Percentiles rank a stretch among this genome's conserved stretches.
These are phyloP conservation scores for Cutaneotrichosporon cavernicola DNA, from an alignment of 1,284 basidiomycete genomes.

Conservation along the genomic window DNA sequence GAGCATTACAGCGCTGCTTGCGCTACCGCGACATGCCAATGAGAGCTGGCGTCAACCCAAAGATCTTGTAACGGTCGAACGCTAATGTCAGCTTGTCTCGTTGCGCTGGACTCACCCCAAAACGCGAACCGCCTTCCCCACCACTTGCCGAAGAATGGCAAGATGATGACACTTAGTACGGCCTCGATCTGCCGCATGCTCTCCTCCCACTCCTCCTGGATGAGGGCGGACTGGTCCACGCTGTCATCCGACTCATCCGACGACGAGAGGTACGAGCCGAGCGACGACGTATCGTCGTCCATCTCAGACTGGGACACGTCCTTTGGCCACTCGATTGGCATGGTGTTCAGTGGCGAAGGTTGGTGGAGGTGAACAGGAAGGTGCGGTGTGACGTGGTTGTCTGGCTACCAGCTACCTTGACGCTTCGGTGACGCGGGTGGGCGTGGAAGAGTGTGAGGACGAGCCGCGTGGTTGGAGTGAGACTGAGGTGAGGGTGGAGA, in stretches of 20 bases:
- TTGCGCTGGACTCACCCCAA: constrained; percentile 63
- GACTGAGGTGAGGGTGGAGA: no score
- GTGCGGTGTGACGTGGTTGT: background rate
- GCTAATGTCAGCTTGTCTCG: constrained; percentile 53
- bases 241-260: constrained; percentile 61
- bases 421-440: background rate
- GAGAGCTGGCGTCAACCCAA: constrained; percentile 68
- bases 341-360: constrained; percentile 13
- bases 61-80: constrained; percentile 66
- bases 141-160: constrained; percentile 86
- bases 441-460: background rate
- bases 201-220: constrained; percentile 90
- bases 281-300: constrained; percentile 28
- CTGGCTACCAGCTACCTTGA: background rate
- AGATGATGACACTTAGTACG: constrained; percentile 71
- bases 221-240: constrained; percentile 66
- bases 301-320: constrained; percentile 12
- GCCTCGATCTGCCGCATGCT: constrained; percentile 77
- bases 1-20: background rate
- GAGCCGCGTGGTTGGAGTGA: no score
- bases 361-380: background rate
- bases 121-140: constrained; percentile 79
- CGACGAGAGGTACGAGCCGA: constrained; percentile 47
- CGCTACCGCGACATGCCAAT: constrained; percentile 50
- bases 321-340: constrained; percentile 42